Conservation (phyloP, 495 filamentous ascomycete genomes). For the Thozetella sp. region DNA sequence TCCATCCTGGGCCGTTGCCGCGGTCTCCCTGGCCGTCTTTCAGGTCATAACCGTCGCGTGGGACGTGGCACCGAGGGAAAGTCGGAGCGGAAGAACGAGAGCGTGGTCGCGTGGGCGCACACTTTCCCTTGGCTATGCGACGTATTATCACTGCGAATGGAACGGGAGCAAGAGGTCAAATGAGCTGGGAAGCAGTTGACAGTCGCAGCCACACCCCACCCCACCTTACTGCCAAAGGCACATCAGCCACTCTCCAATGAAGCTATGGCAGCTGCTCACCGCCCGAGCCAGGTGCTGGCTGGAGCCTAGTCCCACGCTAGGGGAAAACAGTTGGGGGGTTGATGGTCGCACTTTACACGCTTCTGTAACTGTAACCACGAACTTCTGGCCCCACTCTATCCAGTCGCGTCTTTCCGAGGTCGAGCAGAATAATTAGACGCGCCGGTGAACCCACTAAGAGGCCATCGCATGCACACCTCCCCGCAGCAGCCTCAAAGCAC, state of each 20-base stretch:
- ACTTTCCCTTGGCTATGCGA: too few species aligned
- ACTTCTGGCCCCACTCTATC: neutral
- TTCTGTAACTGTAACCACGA: too few species aligned
- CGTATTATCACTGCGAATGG: too few species aligned
- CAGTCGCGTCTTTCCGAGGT: neutral
- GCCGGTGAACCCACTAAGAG: too few species aligned
- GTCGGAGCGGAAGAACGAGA: neutral
- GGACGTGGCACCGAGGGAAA: neutral
- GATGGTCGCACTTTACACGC: too few species aligned
- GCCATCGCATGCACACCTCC: neutral
- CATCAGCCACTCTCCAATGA: neutral
- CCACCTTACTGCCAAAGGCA: neutral
- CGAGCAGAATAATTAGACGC: too few species aligned
- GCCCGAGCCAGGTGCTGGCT: neutral
- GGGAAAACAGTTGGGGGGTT: too few species aligned
- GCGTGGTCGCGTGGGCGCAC: too few species aligned
- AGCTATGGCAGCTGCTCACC: neutral
- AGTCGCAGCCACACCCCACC: neutral
- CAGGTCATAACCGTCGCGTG: neutral
- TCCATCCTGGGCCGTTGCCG: constrained; percentile 67
- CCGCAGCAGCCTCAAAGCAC: neutral
- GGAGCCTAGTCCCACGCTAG: too few species aligned
- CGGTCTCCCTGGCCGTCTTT: neutral
- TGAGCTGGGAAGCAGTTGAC: neutral
- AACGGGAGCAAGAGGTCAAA: neutral